These are phyloP conservation scores for Fusarium piperis DNA, from an alignment of 2,329 filamentous ascomycete genomes.

Conservation along the genomic window DNA sequence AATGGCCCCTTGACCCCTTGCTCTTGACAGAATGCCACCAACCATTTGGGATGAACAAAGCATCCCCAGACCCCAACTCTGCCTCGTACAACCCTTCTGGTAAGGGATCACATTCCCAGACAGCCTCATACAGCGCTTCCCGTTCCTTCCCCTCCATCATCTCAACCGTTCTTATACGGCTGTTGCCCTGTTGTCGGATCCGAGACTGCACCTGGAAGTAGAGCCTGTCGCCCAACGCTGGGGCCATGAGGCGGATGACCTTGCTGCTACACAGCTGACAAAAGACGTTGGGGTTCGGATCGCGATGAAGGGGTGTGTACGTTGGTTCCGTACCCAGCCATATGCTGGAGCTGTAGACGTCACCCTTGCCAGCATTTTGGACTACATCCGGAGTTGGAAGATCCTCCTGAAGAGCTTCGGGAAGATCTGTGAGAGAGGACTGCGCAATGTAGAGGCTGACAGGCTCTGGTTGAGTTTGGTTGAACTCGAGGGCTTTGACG, in stretches of 20 bases:
- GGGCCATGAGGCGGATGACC: slow-evolving; percentile 74
- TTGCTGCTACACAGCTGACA: slow-evolving; percentile 83
- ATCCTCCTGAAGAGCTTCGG: slow-evolving; percentile 68
- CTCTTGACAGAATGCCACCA: slow-evolving; percentile 60
- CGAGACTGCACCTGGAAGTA: slow-evolving; percentile 64
- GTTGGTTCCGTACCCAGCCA: slow-evolving; percentile 91
- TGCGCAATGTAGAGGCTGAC: slow-evolving; percentile 86
- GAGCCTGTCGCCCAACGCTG: slow-evolving; percentile 68
- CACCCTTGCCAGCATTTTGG: slow-evolving; percentile 72
- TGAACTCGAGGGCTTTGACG: slow-evolving; percentile 64
- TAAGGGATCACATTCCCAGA: slow-evolving; percentile 67
- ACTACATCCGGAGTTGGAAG: slow-evolving; percentile 75
- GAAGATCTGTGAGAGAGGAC: slow-evolving; percentile 75
- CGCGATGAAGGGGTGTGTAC: slow-evolving; percentile 88
- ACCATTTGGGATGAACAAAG: slow-evolving; percentile 54
- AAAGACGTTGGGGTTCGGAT: slow-evolving; percentile 95
- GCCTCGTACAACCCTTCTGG: slow-evolving; percentile 59
- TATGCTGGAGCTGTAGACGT: slow-evolving; percentile 86
- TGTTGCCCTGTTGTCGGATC: slow-evolving; percentile 52
- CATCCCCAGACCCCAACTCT: slow-evolving; percentile 63
- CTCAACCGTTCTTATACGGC: slow-evolving; percentile 76
- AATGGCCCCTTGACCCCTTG: slow-evolving; percentile 43
- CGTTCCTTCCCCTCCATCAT: slow-evolving; percentile 91
- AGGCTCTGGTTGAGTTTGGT: slow-evolving; percentile 42
- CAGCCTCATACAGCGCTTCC: slow-evolving; percentile 68